These are phyloP conservation scores for Aspergillus puulaauensis DNA, from an alignment of 2,329 filamentous ascomycete species.

Conservation along the genomic window DNA sequence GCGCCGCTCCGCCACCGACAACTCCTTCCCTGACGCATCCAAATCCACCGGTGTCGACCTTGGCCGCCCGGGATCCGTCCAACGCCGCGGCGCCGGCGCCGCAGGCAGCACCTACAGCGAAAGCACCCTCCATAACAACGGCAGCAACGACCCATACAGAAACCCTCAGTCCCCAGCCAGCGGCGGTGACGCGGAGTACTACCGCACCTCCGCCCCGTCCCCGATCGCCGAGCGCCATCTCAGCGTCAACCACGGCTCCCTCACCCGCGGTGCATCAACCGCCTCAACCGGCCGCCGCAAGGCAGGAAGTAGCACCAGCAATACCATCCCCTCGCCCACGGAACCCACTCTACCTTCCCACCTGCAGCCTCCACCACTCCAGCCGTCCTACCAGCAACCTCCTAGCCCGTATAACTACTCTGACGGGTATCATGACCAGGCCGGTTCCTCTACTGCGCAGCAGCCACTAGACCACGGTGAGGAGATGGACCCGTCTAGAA, in stretches of 20 bases:
- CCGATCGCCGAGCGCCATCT: constrained; percentile 25
- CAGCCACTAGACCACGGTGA: constrained; percentile 15
- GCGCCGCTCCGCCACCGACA: constrained; percentile 7
- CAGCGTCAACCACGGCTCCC: constrained; percentile 23
- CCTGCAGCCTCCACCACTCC: constrained; percentile 14
- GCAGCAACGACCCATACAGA: neutral
- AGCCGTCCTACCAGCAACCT: constrained; percentile 1
- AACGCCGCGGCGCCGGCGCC: constrained; percentile 30
- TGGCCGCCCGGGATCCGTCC: constrained; percentile 25
- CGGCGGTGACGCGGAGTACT: constrained; percentile 24
- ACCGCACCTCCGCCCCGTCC: constrained; percentile 26
- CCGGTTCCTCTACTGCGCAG: constrained; percentile 12
- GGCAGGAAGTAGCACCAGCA: constrained; percentile 21
- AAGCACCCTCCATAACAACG: constrained; percentile 1
- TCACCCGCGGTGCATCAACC: constrained; percentile 40
- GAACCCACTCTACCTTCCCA: constrained; percentile 24
- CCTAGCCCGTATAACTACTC: constrained; percentile 4
- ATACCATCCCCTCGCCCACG: constrained; percentile 16
- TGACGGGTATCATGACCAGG: constrained; percentile 12
- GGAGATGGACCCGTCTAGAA: too few species aligned
- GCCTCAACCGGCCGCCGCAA: constrained; percentile 43
- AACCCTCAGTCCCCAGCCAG: constrained; percentile 28
- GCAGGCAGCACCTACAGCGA: constrained; percentile 29
- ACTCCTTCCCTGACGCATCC: constrained; percentile 11
- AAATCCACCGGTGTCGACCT: constrained; percentile 33